Conservation (phyloP, 768 basidiomycete genomes). For the Psilocybe cyanescens region DNA sequence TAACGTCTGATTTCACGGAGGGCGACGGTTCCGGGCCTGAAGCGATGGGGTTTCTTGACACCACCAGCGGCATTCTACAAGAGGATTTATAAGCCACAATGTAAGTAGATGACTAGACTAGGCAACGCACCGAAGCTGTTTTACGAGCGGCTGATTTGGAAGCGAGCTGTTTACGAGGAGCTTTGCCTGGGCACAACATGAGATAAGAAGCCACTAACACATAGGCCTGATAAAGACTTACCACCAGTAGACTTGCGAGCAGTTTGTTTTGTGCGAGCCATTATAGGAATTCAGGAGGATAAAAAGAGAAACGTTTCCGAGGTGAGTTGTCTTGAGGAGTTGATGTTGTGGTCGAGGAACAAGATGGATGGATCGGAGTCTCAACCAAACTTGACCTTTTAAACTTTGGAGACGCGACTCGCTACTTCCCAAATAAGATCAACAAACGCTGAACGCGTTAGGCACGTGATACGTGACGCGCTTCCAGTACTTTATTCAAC, state of each 20-base stretch:
- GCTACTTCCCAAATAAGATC: slow-evolving; percentile 8
- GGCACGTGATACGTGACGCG: slow-evolving; percentile 23
- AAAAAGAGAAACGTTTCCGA: not conserved
- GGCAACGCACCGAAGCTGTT: slow-evolving; percentile 46
- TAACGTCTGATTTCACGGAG: slow-evolving; percentile 74
- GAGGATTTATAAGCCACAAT: not conserved
- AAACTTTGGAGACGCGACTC: slow-evolving; percentile 21
- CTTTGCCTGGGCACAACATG: slow-evolving; percentile 45
- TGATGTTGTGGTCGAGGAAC: slow-evolving; percentile 28
- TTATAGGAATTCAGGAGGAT: slow-evolving; percentile 28
- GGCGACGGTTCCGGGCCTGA: slow-evolving; percentile 80
- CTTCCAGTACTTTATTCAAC: not conserved
- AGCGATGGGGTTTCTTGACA: slow-evolving; percentile 84
- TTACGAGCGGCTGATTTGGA: slow-evolving; percentile 64
- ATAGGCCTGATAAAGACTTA: slow-evolving; percentile 21
- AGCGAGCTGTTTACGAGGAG: slow-evolving; percentile 64
- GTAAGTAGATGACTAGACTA: not conserved
- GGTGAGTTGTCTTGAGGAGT: slow-evolving; percentile 13
- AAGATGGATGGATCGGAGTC: slow-evolving; percentile 25
- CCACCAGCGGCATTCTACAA: slow-evolving; percentile 56
- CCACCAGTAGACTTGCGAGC: slow-evolving; percentile 81
- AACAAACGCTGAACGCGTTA: slow-evolving; percentile 24
- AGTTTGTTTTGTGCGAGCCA: slow-evolving; percentile 81
- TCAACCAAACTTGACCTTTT: slow-evolving; percentile 28
- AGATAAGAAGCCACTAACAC: not conserved